Percentiles rank a stretch among this genome's conserved stretches.
These are phyloP conservation scores for Solanum pinnatisectum DNA, from an alignment of 257 asterid genomes.

Conservation along the genomic window DNA sequence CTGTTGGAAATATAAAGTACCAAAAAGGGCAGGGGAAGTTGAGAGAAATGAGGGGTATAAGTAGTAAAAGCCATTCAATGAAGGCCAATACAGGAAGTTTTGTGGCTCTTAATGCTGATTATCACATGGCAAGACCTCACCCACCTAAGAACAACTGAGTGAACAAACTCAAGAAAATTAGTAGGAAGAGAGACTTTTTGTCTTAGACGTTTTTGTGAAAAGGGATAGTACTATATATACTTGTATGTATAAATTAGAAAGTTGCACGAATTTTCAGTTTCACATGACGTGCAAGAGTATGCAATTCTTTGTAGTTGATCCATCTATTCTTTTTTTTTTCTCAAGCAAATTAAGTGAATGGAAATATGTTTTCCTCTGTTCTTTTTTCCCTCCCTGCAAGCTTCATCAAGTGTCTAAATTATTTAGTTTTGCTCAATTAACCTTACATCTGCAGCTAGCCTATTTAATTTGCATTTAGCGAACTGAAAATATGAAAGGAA, in stretches of 20 bases:
- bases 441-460: neutral
- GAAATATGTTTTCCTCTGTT: neutral
- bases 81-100: constrained; percentile 20
- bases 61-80: neutral
- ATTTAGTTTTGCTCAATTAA: neutral
- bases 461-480: neutral
- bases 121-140: constrained; percentile 45
- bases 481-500: neutral
- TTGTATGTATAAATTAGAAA: constrained; percentile 24
- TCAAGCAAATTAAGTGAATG: neutral
- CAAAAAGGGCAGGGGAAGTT: constrained; percentile 1
- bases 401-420: neutral
- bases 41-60: constrained; percentile 13
- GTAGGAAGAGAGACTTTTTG: neutral
- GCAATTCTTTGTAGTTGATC: neutral
- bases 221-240: constrained; percentile 5
- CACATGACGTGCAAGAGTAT: neutral
- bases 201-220: neutral
- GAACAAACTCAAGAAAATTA: neutral
- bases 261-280: neutral
- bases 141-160: constrained; percentile 59
- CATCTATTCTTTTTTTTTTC: neutral
- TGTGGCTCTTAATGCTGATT: constrained; percentile 52
- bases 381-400: neutral
- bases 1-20: constrained; percentile 5